Evolutionary conservation across 306 rosid species (phyloP).

Genomic region (Cicer chorassanicum): DNA sequence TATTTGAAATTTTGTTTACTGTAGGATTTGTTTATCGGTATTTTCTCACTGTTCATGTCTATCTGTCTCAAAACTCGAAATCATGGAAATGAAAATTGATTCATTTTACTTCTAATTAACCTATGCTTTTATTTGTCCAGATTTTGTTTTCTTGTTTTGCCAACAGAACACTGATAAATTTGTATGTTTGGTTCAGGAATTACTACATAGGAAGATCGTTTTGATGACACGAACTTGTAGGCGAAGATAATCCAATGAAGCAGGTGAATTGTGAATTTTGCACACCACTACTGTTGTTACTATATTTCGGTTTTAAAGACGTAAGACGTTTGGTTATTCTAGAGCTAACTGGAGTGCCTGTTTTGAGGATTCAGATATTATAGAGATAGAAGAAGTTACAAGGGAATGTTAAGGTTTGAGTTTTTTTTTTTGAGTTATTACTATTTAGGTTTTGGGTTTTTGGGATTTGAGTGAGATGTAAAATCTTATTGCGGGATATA

Average conservation of each 20-base stretch:
- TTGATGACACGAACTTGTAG: constrained; percentile 68
- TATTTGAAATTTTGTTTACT: background rate
- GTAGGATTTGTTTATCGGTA: background rate
- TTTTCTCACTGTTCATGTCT: constrained; percentile 5
- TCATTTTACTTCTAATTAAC: background rate
- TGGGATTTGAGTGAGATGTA: constrained; percentile 96
- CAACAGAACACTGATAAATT: constrained; percentile 39
- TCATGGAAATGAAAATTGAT: background rate
- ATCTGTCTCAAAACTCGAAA: constrained; percentile 7
- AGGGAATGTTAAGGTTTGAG: constrained; percentile 86
- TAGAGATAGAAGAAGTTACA: constrained; percentile 80
- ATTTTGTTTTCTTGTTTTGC: constrained; percentile 24
- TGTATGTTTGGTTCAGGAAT: constrained; percentile 66
- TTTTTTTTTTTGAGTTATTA: constrained; percentile 68
- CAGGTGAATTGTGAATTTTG: constrained; percentile 85
- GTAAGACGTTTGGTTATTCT: constrained; percentile 67
- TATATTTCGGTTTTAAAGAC: constrained; percentile 60
- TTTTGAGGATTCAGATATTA: constrained; percentile 74
- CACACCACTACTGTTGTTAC: constrained; percentile 65
- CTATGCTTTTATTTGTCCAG: background rate
- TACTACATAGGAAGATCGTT: constrained; percentile 70
- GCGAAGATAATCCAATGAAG: constrained; percentile 71
- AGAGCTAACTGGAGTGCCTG: constrained; percentile 79
- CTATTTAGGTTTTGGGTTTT: constrained; percentile 57
- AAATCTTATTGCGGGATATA: constrained; percentile 99